Evolutionary conservation across 768 basidiomycete species (phyloP).

Genomic region (Leccinum arenicola): DNA sequence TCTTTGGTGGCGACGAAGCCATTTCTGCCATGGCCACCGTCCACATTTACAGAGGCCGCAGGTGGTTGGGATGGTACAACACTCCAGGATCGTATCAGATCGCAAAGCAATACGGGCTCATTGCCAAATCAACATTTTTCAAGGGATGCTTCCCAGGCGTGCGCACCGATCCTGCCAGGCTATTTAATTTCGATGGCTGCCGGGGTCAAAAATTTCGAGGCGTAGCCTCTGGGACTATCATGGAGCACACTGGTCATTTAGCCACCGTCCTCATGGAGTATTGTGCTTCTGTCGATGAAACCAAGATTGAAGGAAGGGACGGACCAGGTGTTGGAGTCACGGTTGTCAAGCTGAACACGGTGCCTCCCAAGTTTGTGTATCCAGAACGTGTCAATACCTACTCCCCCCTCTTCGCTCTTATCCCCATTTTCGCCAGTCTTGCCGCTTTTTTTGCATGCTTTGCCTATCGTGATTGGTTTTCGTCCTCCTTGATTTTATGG

Average conservation of each 20-base stretch:
- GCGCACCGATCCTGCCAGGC: constrained; percentile 12
- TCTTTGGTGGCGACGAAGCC: constrained; percentile 34
- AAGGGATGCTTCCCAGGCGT: constrained; percentile 8
- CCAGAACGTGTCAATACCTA: background rate
- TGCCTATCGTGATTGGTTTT: constrained; percentile 24
- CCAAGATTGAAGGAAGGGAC: background rate
- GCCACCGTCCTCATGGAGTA: constrained; percentile 5
- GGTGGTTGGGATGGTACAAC: constrained; percentile 35
- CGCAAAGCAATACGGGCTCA: constrained; percentile 23
- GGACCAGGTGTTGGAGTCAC: constrained; percentile 1
- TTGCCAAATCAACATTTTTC: constrained; percentile 19
- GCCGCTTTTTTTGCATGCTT: constrained; percentile 18
- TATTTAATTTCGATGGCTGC: constrained; percentile 5
- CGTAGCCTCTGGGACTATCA: constrained; percentile 2
- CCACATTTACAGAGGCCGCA: constrained; percentile 23
- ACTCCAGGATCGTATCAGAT: constrained; percentile 31
- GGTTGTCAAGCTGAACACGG: background rate
- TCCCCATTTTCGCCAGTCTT: constrained; percentile 21
- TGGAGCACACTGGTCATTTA: constrained; percentile 9
- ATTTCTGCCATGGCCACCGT: constrained; percentile 31
- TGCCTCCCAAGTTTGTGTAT: background rate
- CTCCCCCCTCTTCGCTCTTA: constrained; percentile 6
- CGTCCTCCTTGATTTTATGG: constrained; percentile 26
- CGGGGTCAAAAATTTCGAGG: constrained; percentile 4
- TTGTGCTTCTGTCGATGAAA: background rate